Evolutionary conservation across 1,139 yeast genomes (phyloP), one percentile per base, ranked within the genome.

Genomic region (Meyerozyma athensensis): DNA sequence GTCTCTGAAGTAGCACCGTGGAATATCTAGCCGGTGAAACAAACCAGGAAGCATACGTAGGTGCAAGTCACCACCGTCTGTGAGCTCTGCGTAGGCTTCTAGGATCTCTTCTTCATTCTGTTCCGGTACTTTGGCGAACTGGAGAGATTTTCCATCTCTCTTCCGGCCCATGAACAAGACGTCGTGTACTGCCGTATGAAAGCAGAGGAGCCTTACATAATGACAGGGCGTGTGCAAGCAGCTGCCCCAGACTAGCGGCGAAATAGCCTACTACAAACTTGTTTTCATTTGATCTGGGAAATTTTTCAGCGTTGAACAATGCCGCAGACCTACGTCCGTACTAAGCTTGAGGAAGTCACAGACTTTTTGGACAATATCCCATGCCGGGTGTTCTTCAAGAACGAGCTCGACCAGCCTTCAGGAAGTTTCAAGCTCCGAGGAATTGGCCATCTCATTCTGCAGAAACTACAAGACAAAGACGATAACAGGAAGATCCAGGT

Each of bases 381-480:
- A 5, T 60, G 62, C 42, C 51, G 61, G 4, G 48, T 63, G 4
- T 48, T 61, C 33, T 61, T 67, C 45, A 68, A 68, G 39, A 62
- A 63, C 36, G 73, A 67, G 42, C 50, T 45, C 21, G 69, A 66
- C 42, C 72, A 66, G 43, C 72, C 73, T 1, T 59, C 67, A 1
- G 70, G 70, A 0, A 61, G 67, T 42, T 67, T 67, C 50, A 66
- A 66, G 46, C 51, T 67, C 19, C 49, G 72, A 30, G 73, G 73
- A 4, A 59, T 67, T 12, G 69, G 72, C 5, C 51, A 62, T 36
- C 48, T 65, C 41, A 51, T 67, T n/a, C 48, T 46, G 5, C 37
- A 39, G 14, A 43, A 44, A 12, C 60, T 66, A 2, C 41, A 44
- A 13, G 38, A 30, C 4, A 38, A 37, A n/a, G 49, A 45, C 5